A percentile compares a stretch with the other conserved stretches of the same genome.
These are phyloP conservation scores for Thelonectria discophora DNA, from an alignment of 2,329 filamentous ascomycete species.

Conservation along the genomic window DNA sequence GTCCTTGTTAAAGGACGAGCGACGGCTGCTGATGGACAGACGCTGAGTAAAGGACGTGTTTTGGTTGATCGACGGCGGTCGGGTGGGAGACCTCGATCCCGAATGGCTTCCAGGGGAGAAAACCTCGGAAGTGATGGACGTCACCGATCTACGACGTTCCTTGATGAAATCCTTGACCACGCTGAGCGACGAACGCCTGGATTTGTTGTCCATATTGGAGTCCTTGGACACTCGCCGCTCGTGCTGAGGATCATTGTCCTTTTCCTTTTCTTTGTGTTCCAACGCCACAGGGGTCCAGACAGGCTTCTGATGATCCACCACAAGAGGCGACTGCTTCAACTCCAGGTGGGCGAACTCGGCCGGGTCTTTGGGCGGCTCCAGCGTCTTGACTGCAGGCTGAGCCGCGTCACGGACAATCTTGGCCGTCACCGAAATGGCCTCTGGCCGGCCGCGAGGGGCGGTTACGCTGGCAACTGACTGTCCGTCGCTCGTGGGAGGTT, in stretches of 20 bases:
- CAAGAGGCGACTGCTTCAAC: constrained; percentile 66
- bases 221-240: constrained; percentile 59
- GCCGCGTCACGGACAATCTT: constrained; percentile 76
- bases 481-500: constrained; percentile 45
- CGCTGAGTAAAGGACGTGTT: constrained; percentile 62
- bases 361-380: constrained; percentile 53
- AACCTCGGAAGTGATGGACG: constrained; percentile 57
- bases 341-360: constrained; percentile 59
- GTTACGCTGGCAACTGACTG: constrained; percentile 39
- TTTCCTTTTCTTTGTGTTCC: constrained; percentile 34
- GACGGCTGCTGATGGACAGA: constrained; percentile 71
- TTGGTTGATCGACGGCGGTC: constrained; percentile 58
- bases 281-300: constrained; percentile 41
- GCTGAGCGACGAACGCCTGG: constrained; percentile 66
- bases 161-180: constrained; percentile 70
- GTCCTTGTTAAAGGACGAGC: constrained; percentile 61
- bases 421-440: constrained; percentile 89
- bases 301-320: constrained; percentile 63
- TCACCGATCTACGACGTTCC: constrained; percentile 63
- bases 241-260: constrained; percentile 55
- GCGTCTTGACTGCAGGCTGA: constrained; percentile 51
- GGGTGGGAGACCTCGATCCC: constrained; percentile 55
- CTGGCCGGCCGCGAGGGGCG: constrained; percentile 61
- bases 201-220: constrained; percentile 49
- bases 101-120: constrained; percentile 31